phyloP scores from a whole-genome alignment of 495 filamentous ascomycete genomes.

The Penicillium roqueforti region DNA sequence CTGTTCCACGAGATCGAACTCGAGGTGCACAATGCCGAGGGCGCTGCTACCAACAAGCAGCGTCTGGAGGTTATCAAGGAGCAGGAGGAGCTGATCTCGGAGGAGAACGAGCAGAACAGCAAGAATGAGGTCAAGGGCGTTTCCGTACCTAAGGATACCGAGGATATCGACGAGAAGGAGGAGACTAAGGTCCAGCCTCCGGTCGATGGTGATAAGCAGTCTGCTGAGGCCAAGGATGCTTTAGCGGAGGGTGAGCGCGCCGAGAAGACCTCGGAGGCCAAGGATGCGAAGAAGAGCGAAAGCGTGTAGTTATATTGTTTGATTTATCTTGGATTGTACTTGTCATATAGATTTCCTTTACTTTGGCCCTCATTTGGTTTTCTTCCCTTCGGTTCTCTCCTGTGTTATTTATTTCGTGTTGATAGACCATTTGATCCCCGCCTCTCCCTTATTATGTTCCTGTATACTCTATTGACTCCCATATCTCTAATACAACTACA shows the following conservation, averaged over 20 bases:
- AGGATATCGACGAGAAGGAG: conserved; percentile 81
- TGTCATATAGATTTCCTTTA: conserved; percentile 15
- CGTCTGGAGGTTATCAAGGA: conserved; percentile 98
- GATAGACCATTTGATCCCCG: conserved; percentile 20
- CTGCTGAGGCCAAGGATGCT: conserved; percentile 42
- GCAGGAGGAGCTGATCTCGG: conserved; percentile 96
- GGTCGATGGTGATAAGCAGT: conserved; percentile 26
- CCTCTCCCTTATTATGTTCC: conserved; percentile 8
- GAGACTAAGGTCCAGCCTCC: conserved; percentile 33
- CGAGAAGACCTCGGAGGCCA: conserved; percentile 24
- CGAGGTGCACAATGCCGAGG: conserved; percentile 94
- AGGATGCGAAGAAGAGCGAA: conserved; percentile 31
- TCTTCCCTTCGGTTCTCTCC: conserved; percentile 18
- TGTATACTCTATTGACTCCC: conserved; percentile 1
- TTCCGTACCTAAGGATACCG: conserved; percentile 60
- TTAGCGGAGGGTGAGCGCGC: conserved; percentile 37
- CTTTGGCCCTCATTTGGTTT: conserved; percentile 1
- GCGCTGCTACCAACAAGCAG: conserved; percentile 97
- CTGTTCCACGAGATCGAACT: conserved; percentile 99
- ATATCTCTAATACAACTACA: not conserved
- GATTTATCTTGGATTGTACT: too few relatives aligned
- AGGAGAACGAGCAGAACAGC: conserved; percentile 89
- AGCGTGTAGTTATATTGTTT: conserved; percentile 24
- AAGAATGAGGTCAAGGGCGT: conserved; percentile 58
- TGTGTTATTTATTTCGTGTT: conserved; percentile 26